These are phyloP conservation scores for Yamadazyma dushanensis DNA, from an alignment of 1,139 yeast species.

Conservation along the genomic window DNA sequence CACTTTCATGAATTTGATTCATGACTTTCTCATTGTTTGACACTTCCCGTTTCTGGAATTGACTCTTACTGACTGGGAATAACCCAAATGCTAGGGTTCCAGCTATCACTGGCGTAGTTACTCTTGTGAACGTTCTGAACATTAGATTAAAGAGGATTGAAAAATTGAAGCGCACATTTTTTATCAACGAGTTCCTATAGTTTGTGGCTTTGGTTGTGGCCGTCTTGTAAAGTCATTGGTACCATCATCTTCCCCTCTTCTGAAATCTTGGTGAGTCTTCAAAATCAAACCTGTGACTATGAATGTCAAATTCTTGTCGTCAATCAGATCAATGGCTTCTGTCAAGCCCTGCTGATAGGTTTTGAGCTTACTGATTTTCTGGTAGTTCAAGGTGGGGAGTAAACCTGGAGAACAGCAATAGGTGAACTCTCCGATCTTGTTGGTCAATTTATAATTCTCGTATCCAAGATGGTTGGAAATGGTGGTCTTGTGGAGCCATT, in stretches of 20 bases:
- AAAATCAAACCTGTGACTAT: slow-evolving; percentile 4
- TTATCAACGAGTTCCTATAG: no score
- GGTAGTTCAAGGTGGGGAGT: slow-evolving; percentile 3
- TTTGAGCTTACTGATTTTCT: slow-evolving; percentile 7
- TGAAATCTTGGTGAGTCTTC: slow-evolving; percentile 6
- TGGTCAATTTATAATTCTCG: slow-evolving; percentile 2
- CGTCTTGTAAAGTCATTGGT: slow-evolving; percentile 1
- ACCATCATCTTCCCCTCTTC: not conserved
- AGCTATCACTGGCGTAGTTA: slow-evolving; percentile 36
- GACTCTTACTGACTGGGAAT: slow-evolving; percentile 44
- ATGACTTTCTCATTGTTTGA: slow-evolving; percentile 33
- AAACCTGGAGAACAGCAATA: slow-evolving; percentile 2
- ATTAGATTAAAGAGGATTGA: slow-evolving; percentile 11
- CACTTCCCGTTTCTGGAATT: slow-evolving; percentile 21
- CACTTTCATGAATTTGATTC: slow-evolving; percentile 28
- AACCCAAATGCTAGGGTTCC: slow-evolving; percentile 49
- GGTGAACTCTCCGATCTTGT: slow-evolving; percentile 7
- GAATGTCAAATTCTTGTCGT: not conserved
- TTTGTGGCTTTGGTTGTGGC: not conserved
- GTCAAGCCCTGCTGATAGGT: slow-evolving; percentile 1
- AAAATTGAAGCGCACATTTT: slow-evolving; percentile 1
- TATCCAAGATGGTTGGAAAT: not conserved
- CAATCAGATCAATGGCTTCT: not conserved
- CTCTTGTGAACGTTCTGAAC: slow-evolving; percentile 27
- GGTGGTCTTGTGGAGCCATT: not conserved